These are phyloP conservation scores for Mycosarcoma mackinlayi DNA, from an alignment of 1,284 basidiomycete genomes.

Conservation along the genomic window DNA sequence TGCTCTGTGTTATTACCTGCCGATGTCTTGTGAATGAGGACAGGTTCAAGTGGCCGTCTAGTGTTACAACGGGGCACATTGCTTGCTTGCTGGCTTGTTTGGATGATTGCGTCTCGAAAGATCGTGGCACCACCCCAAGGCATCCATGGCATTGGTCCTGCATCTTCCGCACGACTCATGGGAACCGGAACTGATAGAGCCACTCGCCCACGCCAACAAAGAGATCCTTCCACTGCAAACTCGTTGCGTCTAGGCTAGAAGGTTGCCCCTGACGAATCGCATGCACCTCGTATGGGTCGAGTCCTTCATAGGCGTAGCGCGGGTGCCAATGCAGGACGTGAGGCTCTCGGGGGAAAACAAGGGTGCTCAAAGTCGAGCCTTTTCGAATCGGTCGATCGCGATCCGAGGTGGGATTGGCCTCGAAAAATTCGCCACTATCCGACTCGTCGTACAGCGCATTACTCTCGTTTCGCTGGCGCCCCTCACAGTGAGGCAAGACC, in stretches of 20 bases:
- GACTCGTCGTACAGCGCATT: constrained; percentile 10
- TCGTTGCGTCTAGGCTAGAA: neutral
- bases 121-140: no score
- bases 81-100: no score
- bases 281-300: constrained; percentile 11
- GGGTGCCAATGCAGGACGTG: constrained; percentile 28
- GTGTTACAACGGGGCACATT: no score
- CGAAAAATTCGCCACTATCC: neutral
- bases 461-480: neutral
- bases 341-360: constrained; percentile 12
- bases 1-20: no score
- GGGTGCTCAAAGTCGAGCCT: constrained; percentile 17
- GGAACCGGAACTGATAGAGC: constrained; percentile 40
- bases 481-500: neutral
- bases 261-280: constrained; percentile 2
- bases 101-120: no score
- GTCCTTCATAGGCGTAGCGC: constrained; percentile 11
- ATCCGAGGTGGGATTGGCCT: neutral
- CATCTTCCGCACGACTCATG: no score
- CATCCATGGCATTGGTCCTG: no score
- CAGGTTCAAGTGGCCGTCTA: no score
- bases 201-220: constrained; percentile 19
- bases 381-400: neutral
- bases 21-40: no score
- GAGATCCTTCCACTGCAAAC: constrained; percentile 27